Conservation (phyloP, 108 stramenopile species). For the Epithemia pelagica region DNA sequence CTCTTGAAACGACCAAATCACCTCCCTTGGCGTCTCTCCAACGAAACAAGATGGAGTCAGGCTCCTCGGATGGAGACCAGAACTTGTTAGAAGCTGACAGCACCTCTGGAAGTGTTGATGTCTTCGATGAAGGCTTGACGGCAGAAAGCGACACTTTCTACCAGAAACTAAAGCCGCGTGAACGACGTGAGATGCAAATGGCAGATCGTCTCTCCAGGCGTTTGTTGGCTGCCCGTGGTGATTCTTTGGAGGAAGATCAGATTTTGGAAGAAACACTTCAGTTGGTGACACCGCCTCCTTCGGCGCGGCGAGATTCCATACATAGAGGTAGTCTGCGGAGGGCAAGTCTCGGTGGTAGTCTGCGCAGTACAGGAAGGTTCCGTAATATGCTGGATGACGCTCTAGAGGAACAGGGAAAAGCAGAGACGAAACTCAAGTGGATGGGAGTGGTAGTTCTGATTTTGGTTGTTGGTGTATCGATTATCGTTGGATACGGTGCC, state of each 20-base stretch:
- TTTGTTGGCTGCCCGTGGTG: slow-evolving; percentile 7
- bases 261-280: slow-evolving; percentile 8
- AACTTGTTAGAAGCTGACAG: background rate
- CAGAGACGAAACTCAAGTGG: background rate
- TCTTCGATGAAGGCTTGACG: background rate
- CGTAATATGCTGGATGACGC: background rate
- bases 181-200: background rate
- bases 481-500: slow-evolving; percentile 11
- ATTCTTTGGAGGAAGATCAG: slow-evolving; percentile 10
- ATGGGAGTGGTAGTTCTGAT: slow-evolving; percentile 5
- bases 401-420: background rate
- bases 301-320: background rate
- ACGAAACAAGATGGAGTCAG: no score
- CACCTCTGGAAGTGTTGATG: background rate
- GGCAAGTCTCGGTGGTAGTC: no score
- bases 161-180: background rate
- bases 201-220: slow-evolving; percentile 11
- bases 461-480: slow-evolving; percentile 4
- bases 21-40: no score
- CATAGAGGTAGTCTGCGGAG: background rate
- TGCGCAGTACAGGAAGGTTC: background rate
- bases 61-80: no score
- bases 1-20: no score
- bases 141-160: background rate
- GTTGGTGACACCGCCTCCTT: background rate